Evolutionary conservation across 805 yeast genomes (phyloP).

Genomic region (Saccharomyces jurei): DNA sequence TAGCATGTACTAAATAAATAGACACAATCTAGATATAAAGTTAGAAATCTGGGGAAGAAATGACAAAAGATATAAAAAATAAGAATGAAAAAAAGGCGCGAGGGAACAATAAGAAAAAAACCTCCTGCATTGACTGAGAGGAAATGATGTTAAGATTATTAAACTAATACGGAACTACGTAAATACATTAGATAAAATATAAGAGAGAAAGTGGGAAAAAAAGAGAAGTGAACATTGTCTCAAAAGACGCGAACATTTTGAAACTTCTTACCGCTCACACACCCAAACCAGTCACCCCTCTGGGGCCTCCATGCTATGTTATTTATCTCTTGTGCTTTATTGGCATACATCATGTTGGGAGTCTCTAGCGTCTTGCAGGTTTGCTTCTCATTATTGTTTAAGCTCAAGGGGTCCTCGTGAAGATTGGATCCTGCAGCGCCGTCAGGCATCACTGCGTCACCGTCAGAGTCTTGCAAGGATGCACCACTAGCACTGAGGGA

Average conservation of each 20-base stretch:
- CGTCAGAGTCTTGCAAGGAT: not conserved
- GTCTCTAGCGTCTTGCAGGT: slow-evolving; percentile 10
- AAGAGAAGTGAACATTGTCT: not conserved
- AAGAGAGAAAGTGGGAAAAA: not conserved
- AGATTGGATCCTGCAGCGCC: not conserved
- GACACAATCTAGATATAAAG: not conserved
- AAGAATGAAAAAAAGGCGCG: not conserved
- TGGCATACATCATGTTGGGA: slow-evolving; percentile 41
- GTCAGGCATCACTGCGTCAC: slow-evolving; percentile 1
- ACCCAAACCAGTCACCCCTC: slow-evolving; percentile 74
- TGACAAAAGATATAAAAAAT: not conserved
- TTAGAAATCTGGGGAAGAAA: not conserved
- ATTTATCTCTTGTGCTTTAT: slow-evolving; percentile 66
- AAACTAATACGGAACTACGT: not conserved
- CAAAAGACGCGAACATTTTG: slow-evolving; percentile 26
- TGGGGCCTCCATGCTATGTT: slow-evolving; percentile 62
- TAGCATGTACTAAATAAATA: not conserved
- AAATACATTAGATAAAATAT: not conserved
- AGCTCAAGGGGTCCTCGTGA: slow-evolving; percentile 1
- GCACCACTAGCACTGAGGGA: not conserved
- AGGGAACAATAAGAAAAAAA: not conserved
- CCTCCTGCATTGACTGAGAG: not conserved
- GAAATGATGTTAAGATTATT: not conserved
- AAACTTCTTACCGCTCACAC: slow-evolving; percentile 31
- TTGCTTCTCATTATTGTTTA: not conserved